Conservation (phyloP, 2,329 filamentous ascomycete species). For the Knoxdaviesia capensis region DNA sequence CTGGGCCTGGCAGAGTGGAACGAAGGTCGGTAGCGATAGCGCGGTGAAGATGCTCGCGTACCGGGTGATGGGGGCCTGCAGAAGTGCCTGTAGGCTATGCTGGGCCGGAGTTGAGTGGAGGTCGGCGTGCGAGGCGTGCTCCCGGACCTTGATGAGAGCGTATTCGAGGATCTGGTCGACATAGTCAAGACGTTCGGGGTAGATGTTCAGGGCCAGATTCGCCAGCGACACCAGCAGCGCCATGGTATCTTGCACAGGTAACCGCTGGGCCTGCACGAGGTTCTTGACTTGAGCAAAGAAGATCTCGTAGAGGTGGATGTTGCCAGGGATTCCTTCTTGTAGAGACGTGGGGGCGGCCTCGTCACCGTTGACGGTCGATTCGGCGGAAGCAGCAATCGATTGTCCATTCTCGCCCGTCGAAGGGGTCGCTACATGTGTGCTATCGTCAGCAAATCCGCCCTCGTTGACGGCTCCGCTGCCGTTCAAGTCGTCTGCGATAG, state of each 20-base stretch:
- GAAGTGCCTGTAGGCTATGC: conserved; percentile 68
- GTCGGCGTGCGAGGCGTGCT: conserved; percentile 89
- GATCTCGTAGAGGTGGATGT: conserved; percentile 85
- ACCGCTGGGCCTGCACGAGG: conserved; percentile 72
- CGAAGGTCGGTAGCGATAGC: conserved; percentile 74
- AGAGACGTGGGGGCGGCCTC: conserved; percentile 4
- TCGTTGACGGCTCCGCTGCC: conserved; percentile 11
- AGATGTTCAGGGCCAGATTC: conserved; percentile 89
- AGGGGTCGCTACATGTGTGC: conserved; percentile 6
- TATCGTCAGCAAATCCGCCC: conserved; percentile 11
- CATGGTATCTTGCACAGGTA: conserved; percentile 88
- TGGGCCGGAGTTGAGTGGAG: conserved; percentile 76
- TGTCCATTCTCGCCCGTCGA: conserved; percentile 10
- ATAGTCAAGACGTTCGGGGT: conserved; percentile 80
- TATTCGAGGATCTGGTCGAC: conserved; percentile 87
- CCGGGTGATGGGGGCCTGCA: conserved; percentile 76
- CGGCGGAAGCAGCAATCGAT: conserved; percentile 23
- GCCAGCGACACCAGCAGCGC: conserved; percentile 83
- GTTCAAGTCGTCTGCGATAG: conserved; percentile 6
- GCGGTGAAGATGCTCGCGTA: conserved; percentile 96
- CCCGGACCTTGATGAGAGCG: conserved; percentile 65
- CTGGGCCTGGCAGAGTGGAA: conserved; percentile 76
- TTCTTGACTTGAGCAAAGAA: conserved; percentile 95
- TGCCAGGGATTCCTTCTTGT: conserved; percentile 38
- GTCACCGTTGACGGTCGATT: conserved; percentile 20